Evolutionary conservation across 495 filamentous ascomycete genomes (phyloP).

Genomic region (Annulohypoxylon nitens): DNA sequence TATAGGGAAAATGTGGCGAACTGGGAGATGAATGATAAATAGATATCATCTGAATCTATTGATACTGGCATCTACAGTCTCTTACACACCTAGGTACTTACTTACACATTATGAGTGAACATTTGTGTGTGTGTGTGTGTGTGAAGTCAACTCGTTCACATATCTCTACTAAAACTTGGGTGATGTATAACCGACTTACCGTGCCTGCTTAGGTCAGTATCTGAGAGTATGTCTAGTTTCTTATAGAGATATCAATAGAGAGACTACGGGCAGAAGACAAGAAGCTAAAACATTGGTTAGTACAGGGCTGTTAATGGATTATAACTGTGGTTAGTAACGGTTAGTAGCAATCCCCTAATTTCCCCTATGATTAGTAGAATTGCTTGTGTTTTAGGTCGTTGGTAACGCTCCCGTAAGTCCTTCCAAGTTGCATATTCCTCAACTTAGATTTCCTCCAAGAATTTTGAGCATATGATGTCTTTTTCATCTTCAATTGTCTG

Average conservation of each 20-base stretch:
- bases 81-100: neutral
- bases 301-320: neutral
- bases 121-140: too few species aligned
- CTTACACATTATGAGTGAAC: too few species aligned
- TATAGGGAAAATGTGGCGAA: constrained; percentile 56
- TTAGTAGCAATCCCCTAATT: neutral
- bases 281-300: neutral
- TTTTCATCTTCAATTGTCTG: neutral
- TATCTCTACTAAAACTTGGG: too few species aligned
- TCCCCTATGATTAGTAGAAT: neutral
- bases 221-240: too few species aligned
- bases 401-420: too few species aligned
- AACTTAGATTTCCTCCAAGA: neutral
- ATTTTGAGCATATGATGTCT: neutral
- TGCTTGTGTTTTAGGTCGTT: too few species aligned
- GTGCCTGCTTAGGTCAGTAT: too few species aligned
- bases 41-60: neutral
- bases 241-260: too few species aligned
- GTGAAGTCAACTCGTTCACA: too few species aligned
- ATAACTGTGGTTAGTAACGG: neutral
- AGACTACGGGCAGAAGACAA: too few species aligned
- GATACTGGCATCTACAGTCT: neutral
- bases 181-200: too few species aligned
- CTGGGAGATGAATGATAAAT: constrained; percentile 47
- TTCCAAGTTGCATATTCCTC: too few species aligned